These are phyloP conservation scores for Stephania japonica DNA, from an alignment of 164 flowering plant species.

Conservation along the genomic window DNA sequence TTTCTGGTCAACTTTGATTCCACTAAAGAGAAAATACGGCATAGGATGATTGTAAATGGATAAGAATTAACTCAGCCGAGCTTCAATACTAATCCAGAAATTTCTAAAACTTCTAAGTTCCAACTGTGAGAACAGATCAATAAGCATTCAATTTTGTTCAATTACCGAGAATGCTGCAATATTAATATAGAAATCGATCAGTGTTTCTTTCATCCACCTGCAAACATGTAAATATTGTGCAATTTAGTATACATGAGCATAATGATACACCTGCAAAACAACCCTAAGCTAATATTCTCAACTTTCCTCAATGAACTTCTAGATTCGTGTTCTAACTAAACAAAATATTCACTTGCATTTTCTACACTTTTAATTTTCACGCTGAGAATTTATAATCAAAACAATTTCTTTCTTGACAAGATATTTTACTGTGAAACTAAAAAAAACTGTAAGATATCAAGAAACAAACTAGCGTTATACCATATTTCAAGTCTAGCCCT, in stretches of 20 bases:
- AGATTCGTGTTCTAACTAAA: no score
- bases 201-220: conserved; percentile 71
- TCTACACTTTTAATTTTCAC: no score
- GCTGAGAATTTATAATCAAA: no score
- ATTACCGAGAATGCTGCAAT: conserved; percentile 57
- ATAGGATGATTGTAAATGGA: no score
- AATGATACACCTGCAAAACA: neutral
- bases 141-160: neutral
- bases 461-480: neutral
- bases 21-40: neutral
- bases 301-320: no score
- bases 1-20: neutral
- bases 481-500: neutral
- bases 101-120: neutral
- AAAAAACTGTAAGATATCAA: no score
- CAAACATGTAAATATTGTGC: conserved; percentile 9
- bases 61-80: neutral
- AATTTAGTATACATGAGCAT: neutral
- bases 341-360: no score
- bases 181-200: conserved; percentile 68
- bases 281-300: no score
- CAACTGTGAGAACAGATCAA: neutral
- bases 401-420: no score
- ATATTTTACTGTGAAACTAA: no score
- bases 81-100: neutral